Conservation (phyloP, 73 alveolate genomes). For the Paramecium caudatum region DNA sequence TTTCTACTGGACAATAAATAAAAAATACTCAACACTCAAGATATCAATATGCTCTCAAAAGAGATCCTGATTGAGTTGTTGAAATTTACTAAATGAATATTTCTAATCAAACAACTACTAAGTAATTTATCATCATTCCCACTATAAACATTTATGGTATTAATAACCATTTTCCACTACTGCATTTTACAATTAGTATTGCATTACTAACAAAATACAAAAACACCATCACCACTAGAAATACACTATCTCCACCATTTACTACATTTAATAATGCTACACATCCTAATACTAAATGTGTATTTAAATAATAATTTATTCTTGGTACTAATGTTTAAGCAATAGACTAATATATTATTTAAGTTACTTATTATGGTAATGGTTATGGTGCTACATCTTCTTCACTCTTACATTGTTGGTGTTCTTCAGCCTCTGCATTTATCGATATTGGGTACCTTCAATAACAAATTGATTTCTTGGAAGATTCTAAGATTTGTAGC, state of each 20-base stretch:
- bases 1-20: conserved; percentile 67
- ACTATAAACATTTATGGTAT: conserved; percentile 20
- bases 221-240: neutral
- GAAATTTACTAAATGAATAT: conserved; percentile 69
- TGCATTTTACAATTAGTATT: neutral
- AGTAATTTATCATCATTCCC: conserved; percentile 55
- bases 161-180: neutral
- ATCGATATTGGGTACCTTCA: conserved; percentile 21
- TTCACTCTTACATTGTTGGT: conserved; percentile 40
- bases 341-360: neutral
- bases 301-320: neutral
- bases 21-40: conserved; percentile 18
- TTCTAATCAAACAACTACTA: conserved; percentile 31
- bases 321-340: conserved; percentile 50
- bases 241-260: neutral
- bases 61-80: conserved; percentile 52
- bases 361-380: neutral
- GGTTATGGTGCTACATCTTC: conserved; percentile 43
- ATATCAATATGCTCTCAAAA: conserved; percentile 45
- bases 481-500: conserved; percentile 17
- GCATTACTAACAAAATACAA: neutral
- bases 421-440: conserved; percentile 45
- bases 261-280: neutral
- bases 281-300: neutral
- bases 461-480: conserved; percentile 70